Percentiles rank a stretch among this genome's conserved stretches.
Conservation (phyloP, 164 flowering plant species). For the Chimonanthus praecox region DNA sequence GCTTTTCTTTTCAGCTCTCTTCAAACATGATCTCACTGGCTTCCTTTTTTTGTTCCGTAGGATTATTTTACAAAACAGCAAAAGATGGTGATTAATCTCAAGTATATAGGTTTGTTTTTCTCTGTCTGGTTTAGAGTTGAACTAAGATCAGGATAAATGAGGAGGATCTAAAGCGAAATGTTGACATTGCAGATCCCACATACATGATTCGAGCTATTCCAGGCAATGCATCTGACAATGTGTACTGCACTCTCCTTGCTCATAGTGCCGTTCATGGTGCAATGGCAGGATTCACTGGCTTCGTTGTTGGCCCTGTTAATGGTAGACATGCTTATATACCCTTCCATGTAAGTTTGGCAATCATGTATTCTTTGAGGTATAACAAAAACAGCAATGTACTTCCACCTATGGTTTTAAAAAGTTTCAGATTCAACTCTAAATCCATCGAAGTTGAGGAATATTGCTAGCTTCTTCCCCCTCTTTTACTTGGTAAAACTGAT, state of each 20-base stretch:
- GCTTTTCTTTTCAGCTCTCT: not conserved
- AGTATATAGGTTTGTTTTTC: conserved; percentile 61
- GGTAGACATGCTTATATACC: conserved; percentile 93
- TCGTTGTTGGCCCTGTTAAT: conserved; percentile 77
- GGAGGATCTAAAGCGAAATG: conserved; percentile 2
- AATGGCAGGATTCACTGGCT: conserved; percentile 98
- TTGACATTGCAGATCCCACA: conserved; percentile 69
- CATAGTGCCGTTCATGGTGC: conserved; percentile 95
- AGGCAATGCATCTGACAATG: conserved; percentile 90
- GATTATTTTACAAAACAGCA: conserved; percentile 50
- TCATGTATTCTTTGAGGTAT: not conserved
- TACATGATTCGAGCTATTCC: conserved; percentile 98
- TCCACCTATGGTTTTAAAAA: not conserved
- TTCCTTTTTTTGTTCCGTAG: conserved; percentile 33
- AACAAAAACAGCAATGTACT: not conserved
- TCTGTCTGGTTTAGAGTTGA: not conserved
- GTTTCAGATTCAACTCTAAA: too few species aligned
- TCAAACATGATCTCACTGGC: not conserved
- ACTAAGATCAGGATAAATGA: not conserved
- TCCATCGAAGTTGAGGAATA: too few species aligned
- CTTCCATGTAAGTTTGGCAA: conserved; percentile 53
- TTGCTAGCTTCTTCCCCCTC: too few species aligned
- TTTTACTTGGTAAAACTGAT: too few species aligned
- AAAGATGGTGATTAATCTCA: conserved; percentile 61
- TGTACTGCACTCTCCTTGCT: conserved; percentile 97